Evolutionary conservation across 805 yeast genomes (phyloP).

Genomic region (Huiozyma sinensis): DNA sequence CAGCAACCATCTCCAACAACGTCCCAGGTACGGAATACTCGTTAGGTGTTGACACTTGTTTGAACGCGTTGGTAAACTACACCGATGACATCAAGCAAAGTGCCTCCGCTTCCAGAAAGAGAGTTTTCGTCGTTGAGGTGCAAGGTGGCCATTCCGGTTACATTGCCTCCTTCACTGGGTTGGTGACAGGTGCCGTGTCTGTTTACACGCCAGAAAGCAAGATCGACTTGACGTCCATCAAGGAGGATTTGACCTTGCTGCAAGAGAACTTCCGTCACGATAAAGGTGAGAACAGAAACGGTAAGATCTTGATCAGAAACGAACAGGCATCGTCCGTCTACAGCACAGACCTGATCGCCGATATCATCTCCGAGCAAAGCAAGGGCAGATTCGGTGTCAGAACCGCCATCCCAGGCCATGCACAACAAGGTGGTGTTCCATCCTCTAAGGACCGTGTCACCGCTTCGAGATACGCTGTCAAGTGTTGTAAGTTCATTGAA

Average conservation of each 20-base stretch:
- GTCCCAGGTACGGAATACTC: slow-evolving; percentile 99
- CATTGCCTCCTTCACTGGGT: slow-evolving; percentile 75
- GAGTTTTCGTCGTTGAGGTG: slow-evolving; percentile 93
- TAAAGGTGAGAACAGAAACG: slow-evolving; percentile 70
- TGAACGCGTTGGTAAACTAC: slow-evolving; percentile 80
- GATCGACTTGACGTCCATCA: slow-evolving; percentile 53
- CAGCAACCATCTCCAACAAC: slow-evolving; percentile 93
- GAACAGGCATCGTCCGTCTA: slow-evolving; percentile 76
- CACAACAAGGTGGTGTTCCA: slow-evolving; percentile 95
- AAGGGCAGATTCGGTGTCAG: slow-evolving; percentile 74
- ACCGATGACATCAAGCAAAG: slow-evolving; percentile 93
- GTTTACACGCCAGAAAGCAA: slow-evolving; percentile 86
- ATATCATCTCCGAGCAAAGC: slow-evolving; percentile 73
- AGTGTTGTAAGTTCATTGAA: slow-evolving; percentile 83
- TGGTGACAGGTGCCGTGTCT: slow-evolving; percentile 85
- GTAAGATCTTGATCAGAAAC: slow-evolving; percentile 75
- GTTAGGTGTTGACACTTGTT: slow-evolving; percentile 89
- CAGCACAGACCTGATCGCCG: slow-evolving; percentile 72
- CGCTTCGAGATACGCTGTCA: slow-evolving; percentile 83
- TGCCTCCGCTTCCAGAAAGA: slow-evolving; percentile 86
- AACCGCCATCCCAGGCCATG: slow-evolving; percentile 96
- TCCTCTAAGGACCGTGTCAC: slow-evolving; percentile 87
- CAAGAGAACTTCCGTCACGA: slow-evolving; percentile 61
- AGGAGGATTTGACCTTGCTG: slow-evolving; percentile 64
- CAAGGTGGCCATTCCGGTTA: slow-evolving; percentile 97